Base-by-base conservation (phyloP, 352 stramenopile species). In the Phytopythium kandeliae region DNA sequence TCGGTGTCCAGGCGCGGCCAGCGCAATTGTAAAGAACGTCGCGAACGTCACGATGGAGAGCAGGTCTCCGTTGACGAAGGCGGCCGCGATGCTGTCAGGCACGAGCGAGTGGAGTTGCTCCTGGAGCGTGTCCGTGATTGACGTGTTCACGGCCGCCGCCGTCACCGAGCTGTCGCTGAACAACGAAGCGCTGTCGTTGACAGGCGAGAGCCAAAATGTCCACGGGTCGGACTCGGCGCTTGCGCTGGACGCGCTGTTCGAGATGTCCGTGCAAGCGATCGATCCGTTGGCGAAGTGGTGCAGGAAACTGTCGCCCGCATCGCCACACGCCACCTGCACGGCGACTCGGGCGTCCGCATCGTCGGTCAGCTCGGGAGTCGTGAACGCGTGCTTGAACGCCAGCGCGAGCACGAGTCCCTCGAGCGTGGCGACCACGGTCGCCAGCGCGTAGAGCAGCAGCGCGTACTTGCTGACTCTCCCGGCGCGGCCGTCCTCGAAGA, bases 21-120 rank as follows among this genome's bases (percentile, higher is more conserved):
- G 53, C 12, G 65, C 52, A 13, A 76, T 42, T 10, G 64, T 66
- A 38, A 82, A 82, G 22, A 55, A 42, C 43, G 78, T 58, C 5
- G 61, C 67, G 54, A 84, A 84, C 57, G 55, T 73, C 48, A 81
- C 65, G 52, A 84, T 72, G 31, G 65, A 72, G 11, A 76, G 59
- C 53, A 82, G 21, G 12, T 65, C 63, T 19, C 54, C 57, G 17
- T 77, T 54, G 1, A 59, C 49, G 41, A 82, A 79, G 5, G 68
- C 62, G 0, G 26, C 31, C 1, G 60, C 69, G 51, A 82, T 67
- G 57, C 78, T 82, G 42, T 31, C 45, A 3, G 71, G 68, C n/a
- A 82, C 69, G 3, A 82, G 54, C 13, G 62, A 54, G 22, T 74
- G 21, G 12, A 77, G 35, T 21, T 72, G 60, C 45, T 34, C 41